phyloP scores from a whole-genome alignment of 495 filamentous ascomycete genomes.

The Neurospora terricola region DNA sequence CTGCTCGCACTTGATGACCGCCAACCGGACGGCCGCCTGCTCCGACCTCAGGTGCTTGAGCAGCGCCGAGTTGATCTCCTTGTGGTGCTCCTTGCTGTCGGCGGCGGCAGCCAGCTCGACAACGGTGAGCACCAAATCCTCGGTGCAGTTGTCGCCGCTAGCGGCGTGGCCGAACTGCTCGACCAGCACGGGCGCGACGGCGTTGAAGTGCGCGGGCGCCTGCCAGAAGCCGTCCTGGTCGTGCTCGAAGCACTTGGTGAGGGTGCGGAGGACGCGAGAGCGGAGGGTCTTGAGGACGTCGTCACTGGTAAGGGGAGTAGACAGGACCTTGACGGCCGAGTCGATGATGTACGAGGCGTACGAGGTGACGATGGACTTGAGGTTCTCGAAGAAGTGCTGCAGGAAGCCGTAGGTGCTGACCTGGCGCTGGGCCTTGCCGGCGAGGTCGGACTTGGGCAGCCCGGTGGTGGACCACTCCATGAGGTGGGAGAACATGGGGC shows the following conservation, averaged over 20 bases:
- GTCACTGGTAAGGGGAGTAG: slow-evolving; percentile 26
- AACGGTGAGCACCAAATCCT: slow-evolving; percentile 44
- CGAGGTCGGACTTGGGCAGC: slow-evolving; percentile 49
- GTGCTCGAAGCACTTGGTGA: slow-evolving; percentile 65
- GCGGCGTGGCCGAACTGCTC: slow-evolving; percentile 54
- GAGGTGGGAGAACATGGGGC: slow-evolving; percentile 77
- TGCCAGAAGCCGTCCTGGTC: slow-evolving; percentile 83
- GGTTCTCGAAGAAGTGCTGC: slow-evolving; percentile 62
- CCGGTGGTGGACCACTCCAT: slow-evolving; percentile 62
- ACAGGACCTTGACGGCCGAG: slow-evolving; percentile 53
- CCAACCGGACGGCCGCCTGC: slow-evolving; percentile 53
- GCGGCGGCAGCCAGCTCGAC: slow-evolving; percentile 70
- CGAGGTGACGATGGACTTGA: slow-evolving; percentile 88
- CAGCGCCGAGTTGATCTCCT: slow-evolving; percentile 67
- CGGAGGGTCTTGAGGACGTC: slow-evolving; percentile 48
- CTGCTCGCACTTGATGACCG: slow-evolving; percentile 69
- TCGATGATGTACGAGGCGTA: slow-evolving; percentile 83
- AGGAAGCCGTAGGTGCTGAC: slow-evolving; percentile 72
- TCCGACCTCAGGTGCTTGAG: slow-evolving; percentile 69
- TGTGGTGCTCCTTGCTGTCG: slow-evolving; percentile 78
- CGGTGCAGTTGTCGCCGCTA: slow-evolving; percentile 22
- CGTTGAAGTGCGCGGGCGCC: slow-evolving; percentile 70
- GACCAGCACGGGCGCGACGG: slow-evolving; percentile 57
- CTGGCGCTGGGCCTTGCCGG: slow-evolving; percentile 44
- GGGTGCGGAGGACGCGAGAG: slow-evolving; percentile 52